These are phyloP conservation scores for Moringa oleifera DNA, from an alignment of 345 rosid species.

Conservation along the genomic window DNA sequence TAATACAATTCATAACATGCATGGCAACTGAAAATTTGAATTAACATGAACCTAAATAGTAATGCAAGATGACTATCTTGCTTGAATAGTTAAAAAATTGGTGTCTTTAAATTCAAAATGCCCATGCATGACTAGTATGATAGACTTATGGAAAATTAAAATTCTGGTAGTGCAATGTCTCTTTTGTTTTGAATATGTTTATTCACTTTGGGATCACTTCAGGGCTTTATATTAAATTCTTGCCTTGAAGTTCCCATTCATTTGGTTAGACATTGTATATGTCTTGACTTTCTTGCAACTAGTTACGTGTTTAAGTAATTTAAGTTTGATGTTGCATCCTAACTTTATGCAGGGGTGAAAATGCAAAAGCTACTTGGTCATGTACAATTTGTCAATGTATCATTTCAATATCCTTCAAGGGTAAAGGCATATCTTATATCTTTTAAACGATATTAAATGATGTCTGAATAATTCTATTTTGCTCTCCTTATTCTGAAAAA, in stretches of 20 bases:
- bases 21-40: neutral
- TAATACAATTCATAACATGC: slow-evolving; percentile 1
- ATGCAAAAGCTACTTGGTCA: slow-evolving; percentile 30
- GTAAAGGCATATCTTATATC: slow-evolving; percentile 16
- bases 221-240: too few relatives aligned
- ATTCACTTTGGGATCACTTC: too few relatives aligned
- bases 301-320: too few relatives aligned
- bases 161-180: too few relatives aligned
- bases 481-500: neutral
- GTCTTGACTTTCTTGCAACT: too few relatives aligned
- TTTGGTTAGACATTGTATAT: neutral
- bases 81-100: slow-evolving; percentile 7
- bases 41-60: neutral
- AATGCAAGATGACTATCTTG: neutral
- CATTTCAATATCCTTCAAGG: slow-evolving; percentile 43
- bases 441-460: neutral
- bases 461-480: slow-evolving; percentile 5
- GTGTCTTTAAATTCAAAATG: neutral
- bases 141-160: too few relatives aligned
- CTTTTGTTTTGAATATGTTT: too few relatives aligned
- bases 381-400: slow-evolving; percentile 31
- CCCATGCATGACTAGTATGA: too few relatives aligned
- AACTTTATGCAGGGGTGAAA: slow-evolving; percentile 23
- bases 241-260: too few relatives aligned
- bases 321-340: neutral